Evolutionary conservation across 306 rosid species (phyloP), one percentile per base, ranked within the genome.

Genomic region (Vachellia collinsii): DNA sequence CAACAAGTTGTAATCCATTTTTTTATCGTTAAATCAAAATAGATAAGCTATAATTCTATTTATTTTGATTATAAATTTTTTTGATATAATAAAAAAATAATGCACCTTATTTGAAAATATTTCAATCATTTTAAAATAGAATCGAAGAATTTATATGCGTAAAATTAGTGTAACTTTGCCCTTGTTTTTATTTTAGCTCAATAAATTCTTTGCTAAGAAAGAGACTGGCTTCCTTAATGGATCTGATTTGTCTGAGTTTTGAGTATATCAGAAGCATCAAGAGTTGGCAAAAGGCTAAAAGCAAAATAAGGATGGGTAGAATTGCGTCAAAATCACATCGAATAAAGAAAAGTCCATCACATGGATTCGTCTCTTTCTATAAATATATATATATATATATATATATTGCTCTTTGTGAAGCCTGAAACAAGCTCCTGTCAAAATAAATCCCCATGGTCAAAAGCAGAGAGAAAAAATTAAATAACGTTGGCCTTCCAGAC

Each of bases 251-350:
- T 20, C 4, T 20, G 73, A 4, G 47, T n/a, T 68, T 5, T 29
- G 19, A 68, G 20, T 20, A 0, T 11, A 22, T 43, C 20, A 43
- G 20, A 70, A 23, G 29, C 54, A 54, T 54, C 61, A 17, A 54
- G 23, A 54, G 22, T 19, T 54, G 23, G 11, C 23, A 54, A 54
- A 50, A 54, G 4, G 61, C 11, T n/a, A 0, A 19, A 56, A 20
- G 63, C 34, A 56, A 43, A 4, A 72, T 5, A 17, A 8, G 62
- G 39, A 22, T 59, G 6, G 1, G 9, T 42, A 14, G 25, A 59
- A 11, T 6, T 62, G 81, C 13, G 72, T 77, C 76, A 73, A 71
- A 63, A 74, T 46, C 73, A 78, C 42, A 56, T 4, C 22, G 69
- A 61, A 83, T 67, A 22, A n/a, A 48, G 53, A 22, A 64, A 69